These are phyloP conservation scores for Syncephalastrum contaminatum DNA, from an alignment of 371 early-diverging fungal genomes.

Conservation along the genomic window DNA sequence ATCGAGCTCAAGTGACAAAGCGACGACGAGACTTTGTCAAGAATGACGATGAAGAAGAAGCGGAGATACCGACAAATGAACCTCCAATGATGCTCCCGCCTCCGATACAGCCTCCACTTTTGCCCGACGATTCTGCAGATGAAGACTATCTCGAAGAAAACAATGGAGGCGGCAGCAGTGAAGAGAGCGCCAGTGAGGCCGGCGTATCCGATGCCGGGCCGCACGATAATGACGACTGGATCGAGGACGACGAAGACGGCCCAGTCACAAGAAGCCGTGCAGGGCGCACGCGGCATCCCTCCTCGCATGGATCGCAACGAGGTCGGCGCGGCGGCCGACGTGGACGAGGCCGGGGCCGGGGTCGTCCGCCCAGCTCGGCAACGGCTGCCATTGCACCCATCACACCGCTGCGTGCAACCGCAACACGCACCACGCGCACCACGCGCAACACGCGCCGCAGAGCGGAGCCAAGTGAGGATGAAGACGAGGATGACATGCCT, in stretches of 20 bases:
- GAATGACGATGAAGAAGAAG: constrained; percentile 56
- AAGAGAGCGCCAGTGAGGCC: constrained; percentile 21
- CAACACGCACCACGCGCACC: constrained; percentile 20
- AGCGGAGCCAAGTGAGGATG: constrained; percentile 1
- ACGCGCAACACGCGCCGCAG: constrained; percentile 21
- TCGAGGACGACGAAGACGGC: constrained; percentile 30
- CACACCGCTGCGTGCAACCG: constrained; percentile 1
- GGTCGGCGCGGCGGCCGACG: constrained; percentile 16
- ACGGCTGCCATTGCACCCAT: too few species aligned
- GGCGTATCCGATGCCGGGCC: constrained; percentile 26
- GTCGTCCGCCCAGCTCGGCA: neutral
- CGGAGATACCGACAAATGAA: constrained; percentile 32
- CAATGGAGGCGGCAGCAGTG: constrained; percentile 7
- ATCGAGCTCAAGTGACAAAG: constrained; percentile 46
- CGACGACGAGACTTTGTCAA: constrained; percentile 39
- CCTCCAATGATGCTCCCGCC: constrained; percentile 39
- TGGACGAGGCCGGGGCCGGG: constrained; percentile 5
- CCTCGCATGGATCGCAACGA: neutral
- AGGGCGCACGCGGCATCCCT: constrained; percentile 15
- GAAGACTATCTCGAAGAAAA: constrained; percentile 55
- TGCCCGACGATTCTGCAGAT: constrained; percentile 61
- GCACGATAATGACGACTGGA: constrained; percentile 10
- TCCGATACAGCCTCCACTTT: constrained; percentile 20
- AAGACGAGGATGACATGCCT: constrained; percentile 31
- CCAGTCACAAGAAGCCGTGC: constrained; percentile 37